Evolutionary conservation across 225 moss, liverwort and hornwort genomes (phyloP), one percentile per base, ranked within the genome.

Genomic region (Asterella californica): DNA sequence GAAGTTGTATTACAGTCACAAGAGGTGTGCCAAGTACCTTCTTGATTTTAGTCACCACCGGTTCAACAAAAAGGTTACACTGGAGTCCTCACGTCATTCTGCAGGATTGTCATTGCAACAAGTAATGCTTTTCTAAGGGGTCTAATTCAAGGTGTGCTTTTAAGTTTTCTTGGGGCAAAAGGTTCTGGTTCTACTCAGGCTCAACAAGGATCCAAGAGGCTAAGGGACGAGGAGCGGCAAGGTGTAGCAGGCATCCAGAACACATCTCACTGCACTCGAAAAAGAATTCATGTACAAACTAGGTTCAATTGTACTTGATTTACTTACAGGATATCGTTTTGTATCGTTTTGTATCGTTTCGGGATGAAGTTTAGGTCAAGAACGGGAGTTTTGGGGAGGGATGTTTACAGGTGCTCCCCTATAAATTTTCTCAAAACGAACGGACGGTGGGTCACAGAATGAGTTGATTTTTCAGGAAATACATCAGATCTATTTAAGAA

Each of bases 261-360:
- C 71, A 70, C 42, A 27, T 34, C 21, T 62, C 3, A 45, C 73
- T 65, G 65, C 52, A 36, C 63, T 72, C 37, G 38, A 48, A 27
- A 63, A 82, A 53, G 42, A 66, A 53, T 49, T 77, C 72, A 78
- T 74, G 52, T 78, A 78, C 64, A 78, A 82, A 66, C 72, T 46
- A 64, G 72, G 65, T 47, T 72, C 55, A 65, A 65, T 73, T 36
- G 37, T 61, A 78, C 54, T 78, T 63, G 73, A 72, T 82, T 37
- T 71, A 78, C 77, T 77, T 45, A 49, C 72, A 72, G 70, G 19
- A 33, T 67, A 77, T 21, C 25, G 45, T 50, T 62, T 67, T 0
- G n/a, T n/a, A n/a, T n/a, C n/a, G n/a, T n/a, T n/a, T n/a, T n/a
- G n/a, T n/a, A n/a, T n/a, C n/a, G n/a, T n/a, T n/a, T n/a, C 34